Conservation (phyloP, 768 basidiomycete species). For the Arthromyces matolae region DNA sequence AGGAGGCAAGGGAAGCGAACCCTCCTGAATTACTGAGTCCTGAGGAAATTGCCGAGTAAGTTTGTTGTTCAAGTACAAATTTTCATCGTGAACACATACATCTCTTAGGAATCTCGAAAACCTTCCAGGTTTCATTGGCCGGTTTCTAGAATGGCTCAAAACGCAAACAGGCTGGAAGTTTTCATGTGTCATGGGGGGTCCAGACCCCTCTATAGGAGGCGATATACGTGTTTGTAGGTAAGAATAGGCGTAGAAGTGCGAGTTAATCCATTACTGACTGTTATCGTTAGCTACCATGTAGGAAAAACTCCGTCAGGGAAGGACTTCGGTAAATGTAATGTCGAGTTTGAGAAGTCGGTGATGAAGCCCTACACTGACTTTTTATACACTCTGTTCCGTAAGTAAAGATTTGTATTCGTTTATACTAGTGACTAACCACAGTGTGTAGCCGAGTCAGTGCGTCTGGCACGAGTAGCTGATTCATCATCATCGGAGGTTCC, state of each 20-base stretch:
- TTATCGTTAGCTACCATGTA: not conserved
- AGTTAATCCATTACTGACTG: not conserved
- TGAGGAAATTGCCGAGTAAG: not conserved
- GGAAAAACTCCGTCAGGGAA: not conserved
- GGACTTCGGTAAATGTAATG: constrained; percentile 1
- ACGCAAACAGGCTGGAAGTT: constrained; percentile 1
- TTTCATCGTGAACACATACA: not conserved
- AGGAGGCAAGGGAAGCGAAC: not conserved
- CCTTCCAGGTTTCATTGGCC: not conserved
- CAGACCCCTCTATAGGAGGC: not conserved
- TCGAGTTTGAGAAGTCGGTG: constrained; percentile 4
- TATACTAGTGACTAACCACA: too few species aligned
- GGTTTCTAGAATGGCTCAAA: not conserved
- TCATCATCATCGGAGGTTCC: too few species aligned
- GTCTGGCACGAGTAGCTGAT: too few species aligned
- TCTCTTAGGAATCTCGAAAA: not conserved
- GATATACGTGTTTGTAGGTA: not conserved
- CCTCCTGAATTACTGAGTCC: not conserved
- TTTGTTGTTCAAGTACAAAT: not conserved
- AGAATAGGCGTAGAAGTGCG: too few species aligned
- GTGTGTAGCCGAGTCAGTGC: too few species aligned
- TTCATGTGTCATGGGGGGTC: constrained; percentile 1
- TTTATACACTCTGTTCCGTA: constrained; percentile 1
- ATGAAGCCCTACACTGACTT: constrained; percentile 9
- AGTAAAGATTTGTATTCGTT: too few species aligned